Base-by-base conservation (phyloP, 2,329 filamentous ascomycete genomes). In the Fusarium robinianum region DNA sequence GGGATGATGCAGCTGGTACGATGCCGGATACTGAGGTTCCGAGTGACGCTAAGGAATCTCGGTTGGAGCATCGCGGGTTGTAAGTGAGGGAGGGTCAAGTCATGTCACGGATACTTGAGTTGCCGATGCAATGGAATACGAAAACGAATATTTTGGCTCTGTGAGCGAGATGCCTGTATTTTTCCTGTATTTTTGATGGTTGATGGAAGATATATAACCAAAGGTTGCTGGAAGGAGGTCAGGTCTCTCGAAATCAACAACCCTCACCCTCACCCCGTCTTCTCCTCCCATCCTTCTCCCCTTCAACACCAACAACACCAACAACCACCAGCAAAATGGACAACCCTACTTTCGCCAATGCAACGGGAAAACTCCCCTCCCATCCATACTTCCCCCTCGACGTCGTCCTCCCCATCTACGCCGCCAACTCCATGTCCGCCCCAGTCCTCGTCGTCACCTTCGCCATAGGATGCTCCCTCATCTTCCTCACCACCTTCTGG, bases 311-410 rank as follows among this genome's bases (percentile, higher is more conserved):
- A 2, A 15, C 2, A 8, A 15, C 8, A 24, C 15, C 16, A 4
- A 27, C 21, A 35, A 8, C 15, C 23, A 11, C 8, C 17, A n/a
- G n/a, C 42, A 41, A 30, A 39, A 60, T 59, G 57, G 47, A 57
- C 32, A 40, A n/a, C 37, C 15, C 46, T 3, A 3, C 34, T 5
- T 33, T 43, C 15, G 14, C 25, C 24, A 48, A 51, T 21, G 26
- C 42, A 15, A 55, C 55, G 3, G 36, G 16, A 3, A 42, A 38
- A n/a, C 16, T 27, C 0, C 53, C 59, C 5, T 24, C 35, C 12
- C 85, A 90, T 64, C 85, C 86, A 1, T 91, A 88, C 70, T 90
- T 86, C 61, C 88, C 88, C 5, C 62, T 83, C 15, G 78, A 81
- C 39, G 77, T 81, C 24, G 69, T 73, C 12, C 79, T 92, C 45